phyloP scores from a whole-genome alignment of 2,329 filamentous ascomycete species.

The Monilinia aucupariae region DNA sequence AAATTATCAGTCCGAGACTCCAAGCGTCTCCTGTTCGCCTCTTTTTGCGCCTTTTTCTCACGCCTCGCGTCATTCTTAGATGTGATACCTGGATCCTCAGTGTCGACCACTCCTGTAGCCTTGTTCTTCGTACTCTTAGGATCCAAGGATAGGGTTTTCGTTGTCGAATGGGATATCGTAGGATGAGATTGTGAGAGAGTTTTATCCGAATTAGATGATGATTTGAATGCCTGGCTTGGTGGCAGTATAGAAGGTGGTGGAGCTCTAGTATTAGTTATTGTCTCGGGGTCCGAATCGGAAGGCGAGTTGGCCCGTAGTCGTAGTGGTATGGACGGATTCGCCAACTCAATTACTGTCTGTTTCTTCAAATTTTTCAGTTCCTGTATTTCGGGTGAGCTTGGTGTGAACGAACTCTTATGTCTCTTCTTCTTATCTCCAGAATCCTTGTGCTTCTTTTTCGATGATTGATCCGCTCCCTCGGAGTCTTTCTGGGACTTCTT shows the following conservation, averaged over 20 bases:
- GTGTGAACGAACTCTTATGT: slow-evolving; percentile 22
- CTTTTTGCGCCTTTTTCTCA: slow-evolving; percentile 6
- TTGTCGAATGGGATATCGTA: background rate
- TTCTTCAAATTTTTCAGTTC: slow-evolving; percentile 5
- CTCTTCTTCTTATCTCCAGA: slow-evolving; percentile 24
- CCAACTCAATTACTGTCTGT: background rate
- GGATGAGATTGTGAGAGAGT: background rate
- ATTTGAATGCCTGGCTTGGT: background rate
- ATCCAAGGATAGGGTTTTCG: background rate
- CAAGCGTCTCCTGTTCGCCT: slow-evolving; percentile 5
- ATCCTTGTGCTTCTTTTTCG: slow-evolving; percentile 29
- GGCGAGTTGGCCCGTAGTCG: background rate
- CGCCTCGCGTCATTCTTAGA: background rate
- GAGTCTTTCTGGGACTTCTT: slow-evolving; percentile 16
- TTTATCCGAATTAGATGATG: background rate
- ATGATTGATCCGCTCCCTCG: slow-evolving; percentile 13
- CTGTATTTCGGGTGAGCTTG: background rate
- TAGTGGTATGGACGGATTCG: slow-evolving; percentile 1
- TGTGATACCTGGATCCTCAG: background rate
- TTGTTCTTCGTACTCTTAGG: background rate
- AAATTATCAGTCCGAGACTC: slow-evolving; percentile 8
- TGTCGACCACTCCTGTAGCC: background rate
- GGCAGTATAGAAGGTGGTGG: background rate
- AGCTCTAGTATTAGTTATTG: background rate
- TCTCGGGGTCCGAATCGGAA: slow-evolving; percentile 5